Conservation (phyloP, 192 early-diverging fungal species). For the Coemansia sp. region DNA sequence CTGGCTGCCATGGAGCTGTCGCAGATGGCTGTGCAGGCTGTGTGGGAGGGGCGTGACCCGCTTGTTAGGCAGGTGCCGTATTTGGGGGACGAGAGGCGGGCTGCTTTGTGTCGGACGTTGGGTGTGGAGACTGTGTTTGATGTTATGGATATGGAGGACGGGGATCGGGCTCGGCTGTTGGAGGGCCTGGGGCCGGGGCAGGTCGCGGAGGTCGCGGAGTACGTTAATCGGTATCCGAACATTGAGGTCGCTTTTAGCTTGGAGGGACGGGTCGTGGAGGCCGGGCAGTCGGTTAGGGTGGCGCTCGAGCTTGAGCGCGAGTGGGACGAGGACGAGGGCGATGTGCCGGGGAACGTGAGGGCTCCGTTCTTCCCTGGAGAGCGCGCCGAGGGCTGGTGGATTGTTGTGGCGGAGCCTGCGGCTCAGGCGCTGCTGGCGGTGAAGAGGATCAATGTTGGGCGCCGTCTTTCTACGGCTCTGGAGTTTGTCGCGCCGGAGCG, state of each 20-base stretch:
- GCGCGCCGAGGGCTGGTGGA: slow-evolving; percentile 98
- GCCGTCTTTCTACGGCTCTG: slow-evolving; percentile 63
- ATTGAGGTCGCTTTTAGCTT: slow-evolving; percentile 79
- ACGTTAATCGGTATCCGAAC: slow-evolving; percentile 91
- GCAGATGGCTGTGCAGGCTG: slow-evolving; percentile 96
- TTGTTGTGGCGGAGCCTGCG: slow-evolving; percentile 82
- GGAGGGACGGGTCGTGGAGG: slow-evolving; percentile 43
- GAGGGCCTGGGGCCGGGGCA: slow-evolving; percentile 57
- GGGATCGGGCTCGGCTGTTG: slow-evolving; percentile 67
- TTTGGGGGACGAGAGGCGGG: slow-evolving; percentile 34
- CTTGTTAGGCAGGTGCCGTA: slow-evolving; percentile 88
- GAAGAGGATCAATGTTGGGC: slow-evolving; percentile 76
- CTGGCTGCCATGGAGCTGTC: slow-evolving; percentile 93
- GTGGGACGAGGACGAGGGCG: slow-evolving; percentile 64
- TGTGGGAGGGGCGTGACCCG: slow-evolving; percentile 92
- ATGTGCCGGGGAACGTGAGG: slow-evolving; percentile 73
- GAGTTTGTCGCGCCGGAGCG: slow-evolving; percentile 81
- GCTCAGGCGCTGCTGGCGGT: slow-evolving; percentile 81
- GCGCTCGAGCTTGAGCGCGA: slow-evolving; percentile 80
- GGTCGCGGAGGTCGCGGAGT: slow-evolving; percentile 72
- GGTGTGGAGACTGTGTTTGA: slow-evolving; percentile 86
- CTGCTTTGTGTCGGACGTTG: slow-evolving; percentile 15
- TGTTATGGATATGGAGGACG: slow-evolving; percentile 91
- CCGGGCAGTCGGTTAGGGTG: slow-evolving; percentile 66
- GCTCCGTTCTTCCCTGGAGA: slow-evolving; percentile 98